These are phyloP conservation scores for Mortierella sp. DNA, from an alignment of 371 early-diverging fungal species.

Conservation along the genomic window DNA sequence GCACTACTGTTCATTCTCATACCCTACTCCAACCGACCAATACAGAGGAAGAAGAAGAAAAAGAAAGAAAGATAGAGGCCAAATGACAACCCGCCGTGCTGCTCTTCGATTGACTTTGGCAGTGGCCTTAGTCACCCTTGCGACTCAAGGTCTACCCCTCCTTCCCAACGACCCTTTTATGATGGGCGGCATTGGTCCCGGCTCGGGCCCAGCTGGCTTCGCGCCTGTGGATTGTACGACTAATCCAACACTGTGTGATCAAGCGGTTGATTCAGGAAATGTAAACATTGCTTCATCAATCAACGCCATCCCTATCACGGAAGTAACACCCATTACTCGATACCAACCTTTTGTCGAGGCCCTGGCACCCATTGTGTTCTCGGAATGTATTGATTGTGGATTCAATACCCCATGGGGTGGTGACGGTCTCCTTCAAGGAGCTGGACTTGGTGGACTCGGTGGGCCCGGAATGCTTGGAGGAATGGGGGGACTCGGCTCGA, in stretches of 20 bases:
- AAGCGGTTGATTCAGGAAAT: slow-evolving; percentile 2
- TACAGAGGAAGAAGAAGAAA: neutral
- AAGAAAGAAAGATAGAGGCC: neutral
- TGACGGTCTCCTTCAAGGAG: neutral
- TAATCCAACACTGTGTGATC: neutral
- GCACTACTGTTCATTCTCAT: neutral
- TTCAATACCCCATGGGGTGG: neutral
- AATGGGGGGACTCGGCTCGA: neutral
- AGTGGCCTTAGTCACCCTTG: slow-evolving; percentile 22
- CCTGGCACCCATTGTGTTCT: slow-evolving; percentile 4
- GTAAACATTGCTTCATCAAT: neutral
- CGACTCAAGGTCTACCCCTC: neutral
- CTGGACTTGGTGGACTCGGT: neutral
- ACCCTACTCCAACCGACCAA: neutral
- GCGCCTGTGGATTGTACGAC: too few species aligned
- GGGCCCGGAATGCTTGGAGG: neutral
- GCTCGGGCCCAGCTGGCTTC: too few species aligned
- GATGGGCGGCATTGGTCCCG: neutral
- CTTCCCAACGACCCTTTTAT: neutral
- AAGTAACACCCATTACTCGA: slow-evolving; percentile 10
- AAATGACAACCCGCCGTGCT: slow-evolving; percentile 11
- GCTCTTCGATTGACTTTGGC: slow-evolving; percentile 27
- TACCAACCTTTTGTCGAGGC: slow-evolving; percentile 8
- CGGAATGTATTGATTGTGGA: neutral
- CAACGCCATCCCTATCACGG: slow-evolving; percentile 1